A percentile compares a stretch with the other conserved stretches of the same genome.
Evolutionary conservation across 2,329 filamentous ascomycete species (phyloP).

Genomic region (Diaporthe sp.): DNA sequence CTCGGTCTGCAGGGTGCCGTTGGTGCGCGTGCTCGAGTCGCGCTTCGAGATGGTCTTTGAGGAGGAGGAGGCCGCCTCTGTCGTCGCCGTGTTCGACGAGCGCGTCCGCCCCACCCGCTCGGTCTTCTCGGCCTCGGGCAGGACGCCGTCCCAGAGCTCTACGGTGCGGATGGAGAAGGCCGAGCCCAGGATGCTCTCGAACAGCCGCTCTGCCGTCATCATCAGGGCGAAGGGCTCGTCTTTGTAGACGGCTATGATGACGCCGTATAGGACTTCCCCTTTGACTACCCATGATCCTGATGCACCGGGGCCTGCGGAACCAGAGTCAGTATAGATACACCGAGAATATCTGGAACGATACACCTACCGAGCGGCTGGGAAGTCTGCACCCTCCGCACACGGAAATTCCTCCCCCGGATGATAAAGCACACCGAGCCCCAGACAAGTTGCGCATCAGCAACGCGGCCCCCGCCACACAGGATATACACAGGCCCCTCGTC

Average conservation of each 20-base stretch:
- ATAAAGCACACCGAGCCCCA: conserved; percentile 36
- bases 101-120: conserved; percentile 5
- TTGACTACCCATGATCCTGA: conserved; percentile 38
- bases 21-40: conserved; percentile 18
- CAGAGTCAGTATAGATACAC: not conserved
- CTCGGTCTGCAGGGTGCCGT: not conserved
- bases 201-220: conserved; percentile 33
- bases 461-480: conserved; percentile 5
- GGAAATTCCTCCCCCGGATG: conserved; percentile 34
- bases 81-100: not conserved
- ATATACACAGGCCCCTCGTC: conserved; percentile 34
- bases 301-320: not conserved
- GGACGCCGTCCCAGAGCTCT: conserved; percentile 38
- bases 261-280: conserved; percentile 36
- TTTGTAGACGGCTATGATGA: conserved; percentile 35
- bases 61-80: conserved; percentile 8
- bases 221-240: conserved; percentile 38
- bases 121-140: not conserved
- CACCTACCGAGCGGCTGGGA: conserved; percentile 21
- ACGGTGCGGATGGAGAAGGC: conserved; percentile 37
- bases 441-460: conserved; percentile 32
- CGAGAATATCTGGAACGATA: rapidly evolving
- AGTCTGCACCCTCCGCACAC: conserved; percentile 33
- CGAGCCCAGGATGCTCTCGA: conserved; percentile 34
- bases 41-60: not conserved